Percentiles rank a stretch among this genome's conserved stretches.
Conservation (phyloP, 768 basidiomycete genomes). For the Tulasnella sp. region DNA sequence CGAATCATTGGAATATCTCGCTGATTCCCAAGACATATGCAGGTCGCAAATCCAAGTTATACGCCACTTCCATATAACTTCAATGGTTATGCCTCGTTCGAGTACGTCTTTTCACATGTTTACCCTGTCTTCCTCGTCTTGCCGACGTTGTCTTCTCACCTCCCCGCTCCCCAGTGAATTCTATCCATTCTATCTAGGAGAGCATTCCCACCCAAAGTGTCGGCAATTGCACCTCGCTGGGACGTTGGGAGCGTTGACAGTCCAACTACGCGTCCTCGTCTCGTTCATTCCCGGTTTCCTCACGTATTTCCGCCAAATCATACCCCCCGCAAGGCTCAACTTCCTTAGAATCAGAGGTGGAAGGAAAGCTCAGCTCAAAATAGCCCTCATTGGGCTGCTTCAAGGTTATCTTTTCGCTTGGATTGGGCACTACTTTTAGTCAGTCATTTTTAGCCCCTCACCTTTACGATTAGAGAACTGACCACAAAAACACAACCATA, state of each 20-base stretch:
- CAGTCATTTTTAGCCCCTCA: not conserved
- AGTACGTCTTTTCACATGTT: constrained; percentile 19
- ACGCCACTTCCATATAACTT: constrained; percentile 12
- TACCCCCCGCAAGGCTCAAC: not conserved
- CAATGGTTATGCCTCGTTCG: constrained; percentile 19
- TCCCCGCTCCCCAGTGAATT: constrained; percentile 4
- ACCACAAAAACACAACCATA: not conserved
- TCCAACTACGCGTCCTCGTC: constrained; percentile 26
- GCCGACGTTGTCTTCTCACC: not conserved
- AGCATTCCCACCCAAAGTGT: constrained; percentile 10
- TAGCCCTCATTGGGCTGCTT: not conserved
- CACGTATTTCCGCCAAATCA: not conserved
- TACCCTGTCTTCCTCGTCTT: not conserved
- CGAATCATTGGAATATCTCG: not conserved
- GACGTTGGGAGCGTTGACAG: not conserved
- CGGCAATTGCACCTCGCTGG: constrained; percentile 23
- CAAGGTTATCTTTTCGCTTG: constrained; percentile 22
- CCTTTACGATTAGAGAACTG: not conserved
- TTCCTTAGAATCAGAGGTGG: constrained; percentile 2
- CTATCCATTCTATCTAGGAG: constrained; percentile 31
- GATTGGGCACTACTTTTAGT: constrained; percentile 17
- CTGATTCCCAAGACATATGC: not conserved
- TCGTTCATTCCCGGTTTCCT: constrained; percentile 18
- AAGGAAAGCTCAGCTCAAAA: constrained; percentile 14
- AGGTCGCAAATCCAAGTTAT: constrained; percentile 26